Conservation (phyloP, 2,329 filamentous ascomycete genomes). For the Epichloe sp. region DNA sequence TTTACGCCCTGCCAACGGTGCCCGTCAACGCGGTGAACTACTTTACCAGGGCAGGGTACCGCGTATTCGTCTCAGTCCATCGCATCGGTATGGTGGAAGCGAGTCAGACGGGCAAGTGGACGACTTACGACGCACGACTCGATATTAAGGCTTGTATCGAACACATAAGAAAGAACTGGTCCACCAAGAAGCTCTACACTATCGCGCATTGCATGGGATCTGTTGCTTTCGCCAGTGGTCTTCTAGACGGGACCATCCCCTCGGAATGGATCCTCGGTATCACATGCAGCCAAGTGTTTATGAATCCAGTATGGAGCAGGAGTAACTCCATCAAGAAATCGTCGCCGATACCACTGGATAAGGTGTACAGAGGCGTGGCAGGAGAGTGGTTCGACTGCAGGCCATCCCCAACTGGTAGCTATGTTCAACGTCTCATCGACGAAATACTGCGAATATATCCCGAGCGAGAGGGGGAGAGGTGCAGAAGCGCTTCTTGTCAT, state of each 20-base stretch:
- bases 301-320: conserved; percentile 45
- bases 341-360: conserved; percentile 35
- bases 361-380: conserved; percentile 31
- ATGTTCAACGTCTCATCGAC: conserved; percentile 38
- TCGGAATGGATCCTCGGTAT: conserved; percentile 43
- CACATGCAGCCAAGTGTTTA: conserved; percentile 48
- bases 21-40: conserved; percentile 51
- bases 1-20: conserved; percentile 50
- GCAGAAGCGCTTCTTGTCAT: conserved; percentile 49
- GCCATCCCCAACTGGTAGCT: conserved; percentile 27
- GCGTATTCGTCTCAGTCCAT: conserved; percentile 43
- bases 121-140: conserved; percentile 45
- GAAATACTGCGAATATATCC: conserved; percentile 46
- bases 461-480: conserved; percentile 40
- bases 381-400: conserved; percentile 44
- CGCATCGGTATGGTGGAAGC: conserved; percentile 39
- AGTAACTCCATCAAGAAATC: conserved; percentile 44
- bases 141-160: conserved; percentile 45
- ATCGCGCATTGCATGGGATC: conserved; percentile 52
- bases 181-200: conserved; percentile 34
- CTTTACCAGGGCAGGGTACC: conserved; percentile 46
- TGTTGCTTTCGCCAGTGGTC: conserved; percentile 42
- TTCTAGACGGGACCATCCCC: conserved; percentile 49
- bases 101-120: conserved; percentile 38
- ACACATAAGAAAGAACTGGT: conserved; percentile 31